Base-by-base conservation (phyloP, 352 stramenopile species). In the Phytopythium montanum region DNA sequence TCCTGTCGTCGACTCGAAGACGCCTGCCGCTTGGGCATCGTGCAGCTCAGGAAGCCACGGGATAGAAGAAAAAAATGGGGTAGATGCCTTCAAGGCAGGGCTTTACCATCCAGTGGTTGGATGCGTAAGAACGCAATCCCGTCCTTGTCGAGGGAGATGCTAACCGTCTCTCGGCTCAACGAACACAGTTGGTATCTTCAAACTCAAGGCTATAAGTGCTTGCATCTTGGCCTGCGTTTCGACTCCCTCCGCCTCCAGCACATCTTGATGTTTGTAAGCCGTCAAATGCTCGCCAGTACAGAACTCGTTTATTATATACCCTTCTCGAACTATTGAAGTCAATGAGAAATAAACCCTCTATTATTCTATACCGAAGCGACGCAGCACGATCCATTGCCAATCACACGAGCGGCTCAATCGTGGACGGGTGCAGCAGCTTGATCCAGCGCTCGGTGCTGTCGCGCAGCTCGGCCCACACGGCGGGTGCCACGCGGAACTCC, bases 71-170 rank as follows among this genome's bases (percentile, higher is more conserved):
- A 88, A 89, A 88, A 88, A 82, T 64, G 81, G 73, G 74, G 69
- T 59, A 88, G 82, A 92, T 92, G 72, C 76, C 70, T 57, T 55
- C 55, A 56, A 51, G 59, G 79, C 85, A 93, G 75, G 88, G 83
- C 85, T 92, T 92, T 90, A 92, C 82, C 84, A 88, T 78, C 56
- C 58, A 78, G 53, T 73, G 66, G 72, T 90, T 89, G 79, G 76
- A 88, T 92, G 86, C 85, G 79, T 81, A 13, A 34, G 74, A 31
- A 78, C 77, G 82, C 77, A 92, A 89, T 96, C 87, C 85, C 87
- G 87, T 96, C 85, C 87, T 96, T 96, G 87, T 94, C 87, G 86
- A 96, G 87, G 87, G 85, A 95, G 87, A 96, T 96, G 87, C 87
- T 96, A 96, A 96, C 85, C 84, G 71, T 96, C 87, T 96, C 87